These are phyloP conservation scores for Sporothrix brunneoviolacea DNA, from an alignment of 2,329 filamentous ascomycete species.

Conservation along the genomic window DNA sequence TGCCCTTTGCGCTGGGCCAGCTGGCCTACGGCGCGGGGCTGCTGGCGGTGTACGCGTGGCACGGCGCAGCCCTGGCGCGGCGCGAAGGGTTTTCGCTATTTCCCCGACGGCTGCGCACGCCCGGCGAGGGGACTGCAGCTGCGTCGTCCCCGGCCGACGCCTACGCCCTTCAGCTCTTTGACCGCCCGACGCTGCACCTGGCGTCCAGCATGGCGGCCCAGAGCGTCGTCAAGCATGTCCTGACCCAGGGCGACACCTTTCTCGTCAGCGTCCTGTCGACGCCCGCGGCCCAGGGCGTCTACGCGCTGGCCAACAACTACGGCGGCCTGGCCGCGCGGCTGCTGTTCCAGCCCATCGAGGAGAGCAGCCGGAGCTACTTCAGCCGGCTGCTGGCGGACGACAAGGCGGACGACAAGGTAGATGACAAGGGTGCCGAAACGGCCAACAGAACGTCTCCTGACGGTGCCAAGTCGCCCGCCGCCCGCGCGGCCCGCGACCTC, in stretches of 20 bases:
- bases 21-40: constrained; percentile 65
- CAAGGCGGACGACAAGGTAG: not conserved
- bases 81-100: constrained; percentile 63
- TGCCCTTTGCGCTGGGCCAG: constrained; percentile 88
- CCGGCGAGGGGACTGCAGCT: constrained; percentile 6
- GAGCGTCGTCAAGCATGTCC: constrained; percentile 81
- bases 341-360: constrained; percentile 91
- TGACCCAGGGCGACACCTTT: constrained; percentile 91
- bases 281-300: constrained; percentile 77
- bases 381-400: constrained; percentile 60
- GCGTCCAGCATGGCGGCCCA: constrained; percentile 81
- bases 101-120: constrained; percentile 38
- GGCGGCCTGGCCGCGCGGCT: constrained; percentile 82
- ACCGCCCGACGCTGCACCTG: constrained; percentile 62
- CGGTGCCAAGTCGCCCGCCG: constrained; percentile 13
- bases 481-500: constrained; percentile 46
- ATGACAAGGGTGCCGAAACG: not conserved
- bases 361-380: constrained; percentile 85
- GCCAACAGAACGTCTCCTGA: too few species aligned
- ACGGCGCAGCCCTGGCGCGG: constrained; percentile 50
- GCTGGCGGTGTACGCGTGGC: constrained; percentile 61
- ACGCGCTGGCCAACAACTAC: constrained; percentile 90
- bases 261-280: constrained; percentile 74
- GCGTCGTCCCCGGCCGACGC: not conserved
- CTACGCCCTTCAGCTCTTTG: constrained; percentile 58